Conservation (phyloP, 441 rosid species). For the Euphorbia neoarborescens region DNA sequence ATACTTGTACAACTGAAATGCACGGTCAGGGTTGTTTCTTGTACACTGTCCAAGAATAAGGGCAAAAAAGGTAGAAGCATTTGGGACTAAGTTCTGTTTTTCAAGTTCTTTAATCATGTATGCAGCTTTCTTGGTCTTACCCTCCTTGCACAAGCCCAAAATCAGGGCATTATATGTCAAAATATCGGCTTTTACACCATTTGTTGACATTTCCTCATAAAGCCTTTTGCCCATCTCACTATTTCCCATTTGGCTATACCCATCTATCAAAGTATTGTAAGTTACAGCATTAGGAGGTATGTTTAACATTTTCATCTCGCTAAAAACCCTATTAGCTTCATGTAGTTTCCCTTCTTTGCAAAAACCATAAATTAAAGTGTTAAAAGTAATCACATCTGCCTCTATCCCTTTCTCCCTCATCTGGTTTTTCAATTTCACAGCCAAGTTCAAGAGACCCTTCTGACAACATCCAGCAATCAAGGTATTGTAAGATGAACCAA, state of each 20-base stretch:
- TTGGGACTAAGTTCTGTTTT: constrained; percentile 53
- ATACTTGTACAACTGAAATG: constrained; percentile 54
- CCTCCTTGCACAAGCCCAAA: constrained; percentile 64
- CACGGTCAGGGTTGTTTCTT: constrained; percentile 52
- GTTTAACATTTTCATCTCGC: constrained; percentile 53
- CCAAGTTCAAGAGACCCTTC: constrained; percentile 51
- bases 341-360: no score
- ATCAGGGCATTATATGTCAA: constrained; percentile 70
- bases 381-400: no score
- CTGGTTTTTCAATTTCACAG: constrained; percentile 49
- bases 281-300: constrained; percentile 53
- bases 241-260: constrained; percentile 45
- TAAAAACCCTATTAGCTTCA: constrained; percentile 51
- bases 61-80: constrained; percentile 63
- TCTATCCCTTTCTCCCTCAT: no score
- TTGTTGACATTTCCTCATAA: constrained; percentile 52
- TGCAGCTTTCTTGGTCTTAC: constrained; percentile 84
- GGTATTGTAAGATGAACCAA: constrained; percentile 50
- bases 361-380: no score
- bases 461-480: constrained; percentile 58
- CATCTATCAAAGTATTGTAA: constrained; percentile 67
- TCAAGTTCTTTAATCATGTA: constrained; percentile 59
- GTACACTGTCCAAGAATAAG: constrained; percentile 63
- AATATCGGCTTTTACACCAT: constrained; percentile 49
- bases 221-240: constrained; percentile 47